A percentile compares a stretch with the other conserved stretches of the same genome.
Conservation (phyloP, 306 rosid genomes). For the Ammopiptanthus mongolicus region DNA sequence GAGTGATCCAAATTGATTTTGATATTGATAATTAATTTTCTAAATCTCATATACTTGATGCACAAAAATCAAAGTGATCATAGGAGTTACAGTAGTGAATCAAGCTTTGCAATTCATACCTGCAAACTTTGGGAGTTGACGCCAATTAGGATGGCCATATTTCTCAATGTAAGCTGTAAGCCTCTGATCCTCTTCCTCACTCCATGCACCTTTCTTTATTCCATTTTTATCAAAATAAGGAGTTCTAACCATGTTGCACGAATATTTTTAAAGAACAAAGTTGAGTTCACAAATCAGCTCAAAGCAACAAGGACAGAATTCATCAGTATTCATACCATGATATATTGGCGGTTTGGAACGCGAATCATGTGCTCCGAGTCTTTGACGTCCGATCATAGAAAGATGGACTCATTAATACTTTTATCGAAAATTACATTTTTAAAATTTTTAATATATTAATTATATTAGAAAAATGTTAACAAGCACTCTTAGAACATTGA, state of each 20-base stretch:
- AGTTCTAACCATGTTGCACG: constrained; percentile 33
- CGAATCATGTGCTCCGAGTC: constrained; percentile 26
- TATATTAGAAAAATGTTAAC: no score
- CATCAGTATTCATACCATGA: background rate
- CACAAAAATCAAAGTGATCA: background rate
- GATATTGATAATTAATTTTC: background rate
- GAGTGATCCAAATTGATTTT: background rate
- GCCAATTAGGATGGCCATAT: constrained; percentile 37
- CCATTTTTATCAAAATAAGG: constrained; percentile 36
- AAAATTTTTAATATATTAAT: no score
- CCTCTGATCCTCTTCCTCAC: constrained; percentile 30
- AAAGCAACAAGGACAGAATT: background rate
- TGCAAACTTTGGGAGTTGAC: constrained; percentile 39
- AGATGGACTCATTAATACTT: constrained; percentile 14
- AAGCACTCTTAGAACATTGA: no score
- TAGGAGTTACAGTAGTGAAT: background rate
- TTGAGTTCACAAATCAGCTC: background rate
- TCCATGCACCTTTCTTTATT: constrained; percentile 38
- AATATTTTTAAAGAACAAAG: background rate
- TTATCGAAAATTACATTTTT: no score
- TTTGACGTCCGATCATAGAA: background rate
- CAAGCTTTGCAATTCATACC: constrained; percentile 13
- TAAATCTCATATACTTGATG: background rate
- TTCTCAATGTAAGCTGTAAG: constrained; percentile 18
- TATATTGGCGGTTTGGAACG: constrained; percentile 7